phyloP scores from a whole-genome alignment of 352 stramenopile species.

The Globisporangium alternatum region DNA sequence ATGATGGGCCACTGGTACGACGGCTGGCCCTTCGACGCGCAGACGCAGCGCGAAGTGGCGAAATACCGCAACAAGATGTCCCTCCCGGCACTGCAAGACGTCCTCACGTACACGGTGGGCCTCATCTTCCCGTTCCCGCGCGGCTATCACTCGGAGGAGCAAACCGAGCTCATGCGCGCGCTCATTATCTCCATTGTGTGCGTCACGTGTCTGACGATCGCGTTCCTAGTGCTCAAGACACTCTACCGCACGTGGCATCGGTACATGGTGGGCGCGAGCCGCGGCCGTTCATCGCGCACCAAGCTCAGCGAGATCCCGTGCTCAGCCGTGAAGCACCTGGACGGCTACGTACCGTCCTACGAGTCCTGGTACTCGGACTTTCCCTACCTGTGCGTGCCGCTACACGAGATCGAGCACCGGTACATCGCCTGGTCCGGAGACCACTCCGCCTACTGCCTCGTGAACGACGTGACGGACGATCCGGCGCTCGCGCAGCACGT shows the following conservation, averaged over 20 bases:
- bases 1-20: slow-evolving; percentile 84
- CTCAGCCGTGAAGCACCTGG: slow-evolving; percentile 44
- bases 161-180: slow-evolving; percentile 37
- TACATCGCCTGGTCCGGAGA: slow-evolving; percentile 61
- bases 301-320: slow-evolving; percentile 41
- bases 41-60: slow-evolving; percentile 28
- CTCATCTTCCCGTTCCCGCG: slow-evolving; percentile 54
- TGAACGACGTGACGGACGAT: slow-evolving; percentile 61
- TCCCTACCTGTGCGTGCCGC: slow-evolving; percentile 55
- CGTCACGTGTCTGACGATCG: slow-evolving; percentile 27
- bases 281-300: slow-evolving; percentile 22
- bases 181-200: slow-evolving; percentile 43
- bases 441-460: slow-evolving; percentile 52
- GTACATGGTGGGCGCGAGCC: slow-evolving; percentile 33
- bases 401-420: slow-evolving; percentile 45
- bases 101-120: slow-evolving; percentile 33
- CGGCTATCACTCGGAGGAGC: slow-evolving; percentile 29
- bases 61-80: slow-evolving; percentile 17
- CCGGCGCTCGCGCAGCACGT: slow-evolving; percentile 36
- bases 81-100: slow-evolving; percentile 21
- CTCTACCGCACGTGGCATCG: slow-evolving; percentile 34
- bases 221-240: slow-evolving; percentile 35
- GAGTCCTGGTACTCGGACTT: slow-evolving; percentile 75
- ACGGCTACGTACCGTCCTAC: slow-evolving; percentile 58
- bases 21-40: slow-evolving; percentile 67